Conservation (phyloP, 2,329 filamentous ascomycete species). For the Fusarium nygamai region DNA sequence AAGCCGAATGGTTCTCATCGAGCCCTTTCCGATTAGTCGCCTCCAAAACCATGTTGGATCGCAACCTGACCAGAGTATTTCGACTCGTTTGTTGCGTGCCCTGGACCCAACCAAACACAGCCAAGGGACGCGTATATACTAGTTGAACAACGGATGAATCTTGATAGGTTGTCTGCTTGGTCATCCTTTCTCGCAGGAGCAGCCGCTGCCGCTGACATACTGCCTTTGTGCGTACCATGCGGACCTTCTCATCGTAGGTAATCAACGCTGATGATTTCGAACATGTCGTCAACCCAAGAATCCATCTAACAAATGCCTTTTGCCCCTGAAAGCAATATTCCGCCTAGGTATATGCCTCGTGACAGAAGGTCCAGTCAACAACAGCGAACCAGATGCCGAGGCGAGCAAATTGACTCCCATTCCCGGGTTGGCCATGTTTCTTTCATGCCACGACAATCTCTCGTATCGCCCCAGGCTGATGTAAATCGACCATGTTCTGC, state of each 20-base stretch:
- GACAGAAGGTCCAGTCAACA: neutral
- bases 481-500: neutral
- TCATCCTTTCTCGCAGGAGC: neutral
- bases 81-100: neutral
- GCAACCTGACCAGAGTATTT: neutral
- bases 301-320: neutral
- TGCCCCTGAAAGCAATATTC: neutral
- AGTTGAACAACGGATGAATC: neutral
- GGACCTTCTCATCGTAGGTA: neutral
- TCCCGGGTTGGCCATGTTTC: neutral
- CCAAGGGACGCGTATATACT: neutral
- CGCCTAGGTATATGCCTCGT: neutral
- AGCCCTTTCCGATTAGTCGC: neutral
- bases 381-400: conserved; percentile 9
- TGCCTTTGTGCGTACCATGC: conserved; percentile 17
- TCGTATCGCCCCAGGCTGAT: neutral
- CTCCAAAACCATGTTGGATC: neutral
- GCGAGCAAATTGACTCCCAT: neutral
- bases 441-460: neutral
- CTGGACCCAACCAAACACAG: neutral
- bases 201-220: neutral
- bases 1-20: neutral
- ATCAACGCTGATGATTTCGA: neutral
- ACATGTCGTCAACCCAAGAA: neutral
- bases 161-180: neutral